Base-by-base conservation (phyloP, 345 rosid species). In the Aethionema arabicum region DNA sequence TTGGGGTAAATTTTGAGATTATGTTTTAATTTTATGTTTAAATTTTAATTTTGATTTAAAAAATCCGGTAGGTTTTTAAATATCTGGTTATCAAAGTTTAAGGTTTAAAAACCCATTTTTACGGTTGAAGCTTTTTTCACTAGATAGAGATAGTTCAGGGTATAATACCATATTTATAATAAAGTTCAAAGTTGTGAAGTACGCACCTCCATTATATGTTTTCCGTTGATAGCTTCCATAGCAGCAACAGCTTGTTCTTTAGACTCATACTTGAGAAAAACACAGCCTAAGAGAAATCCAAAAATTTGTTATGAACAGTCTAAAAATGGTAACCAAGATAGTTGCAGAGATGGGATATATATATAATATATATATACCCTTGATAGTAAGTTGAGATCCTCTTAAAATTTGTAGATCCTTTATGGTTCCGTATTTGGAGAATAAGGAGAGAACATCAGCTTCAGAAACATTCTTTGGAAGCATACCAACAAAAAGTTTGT, bases 401-500 rank as follows among this genome's bases (percentile, higher is more conserved):
- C 98, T 82, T 64, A 95, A 73, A 67, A 95, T 88, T 64, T 95
- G 96, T 49, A 95, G 14, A 71, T 95, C 99, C 74, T 79, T 90
- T 68, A 95, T 79, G 55, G 84, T 78, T 36, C 99, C 98, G 66
- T 83, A 82, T 5, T 57, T 67, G 46, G 93, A 88, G 78, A 95
- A 95, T 54, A 90, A 72, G 15, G 76, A 73, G 57, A 85, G 66
- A 40, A 90, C 74, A 53, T 90, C 99, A 72, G 80, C 86, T 72
- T 90, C 97, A 32, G 96, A 59, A 42, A 88, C 93, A 74, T 83
- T 90, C 81, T 95, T 95, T 32, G 99, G 99, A 74, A 95, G 88
- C 99, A 95, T 95, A 66, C 99, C 99, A 33, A 95, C 85, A 54
- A 95, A 95, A 56, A 95, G 95, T 70, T 95, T 95, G 79, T 95